Evolutionary conservation across 169 alveolate species (phyloP).

Genomic region (Babesia gibsoni): DNA sequence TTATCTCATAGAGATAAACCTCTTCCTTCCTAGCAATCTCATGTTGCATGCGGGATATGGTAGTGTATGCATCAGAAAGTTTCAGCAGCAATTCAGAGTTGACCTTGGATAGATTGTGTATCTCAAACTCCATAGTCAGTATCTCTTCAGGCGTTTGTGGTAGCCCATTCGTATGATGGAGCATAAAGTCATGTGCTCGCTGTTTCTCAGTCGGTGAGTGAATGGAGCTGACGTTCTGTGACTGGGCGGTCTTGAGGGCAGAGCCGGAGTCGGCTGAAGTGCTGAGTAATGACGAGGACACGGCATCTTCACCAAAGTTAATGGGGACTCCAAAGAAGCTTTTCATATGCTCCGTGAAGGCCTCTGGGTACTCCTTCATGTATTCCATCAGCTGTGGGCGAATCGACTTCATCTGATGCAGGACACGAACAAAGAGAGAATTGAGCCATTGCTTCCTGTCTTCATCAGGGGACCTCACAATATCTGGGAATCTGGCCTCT

Average conservation of each 20-base stretch:
- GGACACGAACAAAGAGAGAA: not conserved
- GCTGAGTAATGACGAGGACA: not conserved
- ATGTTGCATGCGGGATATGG: not conserved
- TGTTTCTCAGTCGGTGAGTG: not conserved
- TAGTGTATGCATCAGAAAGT: constrained; percentile 26
- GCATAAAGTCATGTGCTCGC: not conserved
- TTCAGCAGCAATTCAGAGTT: constrained; percentile 20
- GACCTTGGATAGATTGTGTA: constrained; percentile 15
- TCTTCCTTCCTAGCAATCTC: constrained; percentile 13
- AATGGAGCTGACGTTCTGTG: not conserved
- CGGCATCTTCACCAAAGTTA: not conserved
- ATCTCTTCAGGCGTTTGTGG: constrained; percentile 18
- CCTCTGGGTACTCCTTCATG: not conserved
- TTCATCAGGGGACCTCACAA: not conserved
- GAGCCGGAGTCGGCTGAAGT: not conserved
- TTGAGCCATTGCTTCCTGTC: not conserved
- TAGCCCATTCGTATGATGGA: constrained; percentile 1
- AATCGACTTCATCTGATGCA: not conserved
- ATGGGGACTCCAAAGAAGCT: constrained; percentile 7
- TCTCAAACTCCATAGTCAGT: constrained; percentile 17
- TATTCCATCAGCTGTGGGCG: constrained; percentile 29
- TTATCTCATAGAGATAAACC: not conserved
- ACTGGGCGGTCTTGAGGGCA: not conserved
- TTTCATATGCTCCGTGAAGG: not conserved
- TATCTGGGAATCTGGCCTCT: constrained; percentile 44